phyloP scores from a whole-genome alignment of 306 rosid species.

The Ceratonia siliqua region DNA sequence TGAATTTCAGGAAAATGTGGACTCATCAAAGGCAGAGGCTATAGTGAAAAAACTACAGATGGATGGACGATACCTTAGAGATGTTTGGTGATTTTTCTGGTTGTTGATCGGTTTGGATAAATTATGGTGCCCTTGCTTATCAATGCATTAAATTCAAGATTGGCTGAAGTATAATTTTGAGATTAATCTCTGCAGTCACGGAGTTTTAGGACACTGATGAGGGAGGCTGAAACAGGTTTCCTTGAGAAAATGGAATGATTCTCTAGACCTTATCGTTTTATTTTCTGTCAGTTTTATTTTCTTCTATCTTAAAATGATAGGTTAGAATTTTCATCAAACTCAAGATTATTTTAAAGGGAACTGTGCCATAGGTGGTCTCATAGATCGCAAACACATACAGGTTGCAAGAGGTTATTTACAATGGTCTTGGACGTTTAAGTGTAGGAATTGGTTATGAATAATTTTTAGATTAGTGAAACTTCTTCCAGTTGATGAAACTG shows the following conservation, averaged over 20 bases:
- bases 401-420: conserved; percentile 17
- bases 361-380: conserved; percentile 28
- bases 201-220: conserved; percentile 44
- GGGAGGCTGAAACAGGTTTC: conserved; percentile 47
- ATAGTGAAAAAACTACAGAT: conserved; percentile 73
- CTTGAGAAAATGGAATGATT: conserved; percentile 36
- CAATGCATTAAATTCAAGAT: conserved; percentile 28
- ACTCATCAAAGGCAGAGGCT: conserved; percentile 74
- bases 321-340: background rate
- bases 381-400: conserved; percentile 10
- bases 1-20: conserved; percentile 68
- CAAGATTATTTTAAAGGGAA: conserved; percentile 36
- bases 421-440: conserved; percentile 8
- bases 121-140: conserved; percentile 38
- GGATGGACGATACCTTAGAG: conserved; percentile 85
- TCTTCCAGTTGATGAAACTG: conserved; percentile 2
- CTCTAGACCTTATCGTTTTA: conserved; percentile 31
- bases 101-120: conserved; percentile 20
- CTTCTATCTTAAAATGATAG: background rate
- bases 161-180: conserved; percentile 36
- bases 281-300: background rate
- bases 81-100: conserved; percentile 72
- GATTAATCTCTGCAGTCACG: conserved; percentile 37
- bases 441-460: conserved; percentile 4
- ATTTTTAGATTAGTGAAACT: background rate